Conservation (phyloP, 2,329 filamentous ascomycete species). For the Drechmeria coniospora region DNA sequence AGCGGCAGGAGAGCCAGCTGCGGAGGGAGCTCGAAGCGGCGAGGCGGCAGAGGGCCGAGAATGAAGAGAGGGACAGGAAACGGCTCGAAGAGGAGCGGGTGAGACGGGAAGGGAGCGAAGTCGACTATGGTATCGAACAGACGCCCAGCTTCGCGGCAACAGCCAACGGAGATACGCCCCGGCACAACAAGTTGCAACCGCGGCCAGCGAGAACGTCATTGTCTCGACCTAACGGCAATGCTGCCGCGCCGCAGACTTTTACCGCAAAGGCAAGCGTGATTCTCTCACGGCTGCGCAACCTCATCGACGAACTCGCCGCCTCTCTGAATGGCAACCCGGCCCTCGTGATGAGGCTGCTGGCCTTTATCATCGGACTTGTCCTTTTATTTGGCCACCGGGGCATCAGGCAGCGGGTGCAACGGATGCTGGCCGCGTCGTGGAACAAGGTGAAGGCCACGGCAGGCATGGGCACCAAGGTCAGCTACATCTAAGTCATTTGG, state of each 20-base stretch:
- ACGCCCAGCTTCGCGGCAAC: constrained; percentile 23
- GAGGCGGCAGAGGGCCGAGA: constrained; percentile 37
- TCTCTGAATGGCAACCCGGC: constrained; percentile 41
- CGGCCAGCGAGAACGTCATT: constrained; percentile 10
- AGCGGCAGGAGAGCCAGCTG: constrained; percentile 40
- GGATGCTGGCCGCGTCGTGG: constrained; percentile 57
- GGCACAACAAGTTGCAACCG: no score
- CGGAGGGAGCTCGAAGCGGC: constrained; percentile 42
- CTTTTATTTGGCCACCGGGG: constrained; percentile 61
- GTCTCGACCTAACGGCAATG: constrained; percentile 14
- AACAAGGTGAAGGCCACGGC: constrained; percentile 69
- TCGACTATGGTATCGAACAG: constrained; percentile 55
- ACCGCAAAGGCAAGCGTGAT: constrained; percentile 35
- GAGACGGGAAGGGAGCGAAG: constrained; percentile 38
- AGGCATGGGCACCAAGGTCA: constrained; percentile 95
- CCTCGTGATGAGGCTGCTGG: constrained; percentile 45
- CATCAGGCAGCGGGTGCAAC: constrained; percentile 57
- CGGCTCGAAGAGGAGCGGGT: constrained; percentile 38
- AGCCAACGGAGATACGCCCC: no score
- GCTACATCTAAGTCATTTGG: constrained; percentile 83
- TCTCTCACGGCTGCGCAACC: constrained; percentile 32
- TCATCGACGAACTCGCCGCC: constrained; percentile 34
- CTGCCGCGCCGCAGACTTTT: constrained; percentile 19
- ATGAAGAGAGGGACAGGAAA: constrained; percentile 38
- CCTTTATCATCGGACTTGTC: constrained; percentile 67